Evolutionary conservation across 78 protist species (phyloP), one percentile per base, ranked within the genome.

Genomic region (Salpingoeca rosetta): DNA sequence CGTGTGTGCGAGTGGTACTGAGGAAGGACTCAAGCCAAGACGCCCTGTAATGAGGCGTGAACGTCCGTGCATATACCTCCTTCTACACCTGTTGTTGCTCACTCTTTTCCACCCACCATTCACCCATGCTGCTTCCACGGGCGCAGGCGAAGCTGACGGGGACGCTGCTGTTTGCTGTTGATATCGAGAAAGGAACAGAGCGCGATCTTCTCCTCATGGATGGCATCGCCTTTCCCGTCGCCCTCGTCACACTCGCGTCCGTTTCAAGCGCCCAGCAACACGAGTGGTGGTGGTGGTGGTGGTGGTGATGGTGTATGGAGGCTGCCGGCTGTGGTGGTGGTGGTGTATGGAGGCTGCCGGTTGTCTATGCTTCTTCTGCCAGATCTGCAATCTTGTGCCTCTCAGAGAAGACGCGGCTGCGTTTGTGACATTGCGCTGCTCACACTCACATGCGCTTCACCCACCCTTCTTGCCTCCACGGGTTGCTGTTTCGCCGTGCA

Each of bases 161-260:
- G 31, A 51, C 65, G 7, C 17, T 51, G 65, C 31, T 51, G 65
- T 51, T 51, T 51, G 65, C 65, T 51, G 65, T 51, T 17, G 65
- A 51, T 51, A 51, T 51, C 17, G 17, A 7, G 31, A 51, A 51
- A 51, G 65, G 65, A 7, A 51, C 65, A 7, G 78, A 84, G 73
- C 39, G 11, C 24, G 80, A 86, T 37, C 1, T 86, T 36, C 83
- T 73, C 38, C 2, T 44, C 42, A 79, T 79, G 73, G 88, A 86
- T 38, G 84, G 65, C 44, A 38, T 86, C 1, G 44, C 76, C 36
- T 45, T 86, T 10, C 88, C 88, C 26, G 10, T 42, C 24, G 88
- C 88, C 56, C 2, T 86, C 77, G 40, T 80, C 0, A 39, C 44
- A 31, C 31, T 86, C 24, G 38, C 40, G 65, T 51, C 7, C 7